phyloP scores from a whole-genome alignment of 2,329 filamentous ascomycete species.

The Capronia coronata region DNA sequence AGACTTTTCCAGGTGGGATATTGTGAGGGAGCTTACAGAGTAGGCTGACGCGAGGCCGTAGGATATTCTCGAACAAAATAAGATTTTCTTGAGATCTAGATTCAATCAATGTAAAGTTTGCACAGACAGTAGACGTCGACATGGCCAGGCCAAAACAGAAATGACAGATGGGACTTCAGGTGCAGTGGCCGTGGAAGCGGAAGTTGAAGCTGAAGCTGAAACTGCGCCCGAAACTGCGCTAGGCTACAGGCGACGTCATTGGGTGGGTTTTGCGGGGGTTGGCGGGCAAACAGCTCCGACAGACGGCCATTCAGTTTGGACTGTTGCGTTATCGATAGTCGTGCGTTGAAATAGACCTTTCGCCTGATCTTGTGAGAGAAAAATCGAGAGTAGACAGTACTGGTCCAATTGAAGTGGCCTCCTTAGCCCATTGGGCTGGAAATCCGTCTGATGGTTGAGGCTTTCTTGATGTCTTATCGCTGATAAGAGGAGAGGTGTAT shows the following conservation, averaged over 20 bases:
- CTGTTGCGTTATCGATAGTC: background rate
- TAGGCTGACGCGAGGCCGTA: background rate
- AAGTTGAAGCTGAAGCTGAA: too few species aligned
- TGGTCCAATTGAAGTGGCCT: too few species aligned
- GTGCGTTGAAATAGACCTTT: too few species aligned
- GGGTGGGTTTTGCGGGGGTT: slow-evolving; percentile 1
- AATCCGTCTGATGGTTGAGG: too few species aligned
- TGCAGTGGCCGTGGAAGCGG: background rate
- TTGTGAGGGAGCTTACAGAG: too few species aligned
- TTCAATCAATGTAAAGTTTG: too few species aligned
- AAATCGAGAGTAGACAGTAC: too few species aligned
- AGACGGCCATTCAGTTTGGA: background rate
- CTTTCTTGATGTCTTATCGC: too few species aligned
- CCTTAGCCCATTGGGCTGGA: too few species aligned
- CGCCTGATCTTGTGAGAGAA: too few species aligned
- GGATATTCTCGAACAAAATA: background rate
- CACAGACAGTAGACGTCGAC: background rate
- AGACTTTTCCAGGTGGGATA: slow-evolving; percentile 3
- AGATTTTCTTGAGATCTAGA: too few species aligned
- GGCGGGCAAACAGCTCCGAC: background rate
- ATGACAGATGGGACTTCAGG: background rate
- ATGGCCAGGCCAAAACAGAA: background rate
- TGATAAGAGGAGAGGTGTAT: too few species aligned
- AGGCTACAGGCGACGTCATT: background rate
- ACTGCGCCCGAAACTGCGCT: background rate